Evolutionary conservation across 805 yeast species (phyloP), one percentile per base, ranked within the genome.

Genomic region (Cyberlindnera samutprakarnensis): DNA sequence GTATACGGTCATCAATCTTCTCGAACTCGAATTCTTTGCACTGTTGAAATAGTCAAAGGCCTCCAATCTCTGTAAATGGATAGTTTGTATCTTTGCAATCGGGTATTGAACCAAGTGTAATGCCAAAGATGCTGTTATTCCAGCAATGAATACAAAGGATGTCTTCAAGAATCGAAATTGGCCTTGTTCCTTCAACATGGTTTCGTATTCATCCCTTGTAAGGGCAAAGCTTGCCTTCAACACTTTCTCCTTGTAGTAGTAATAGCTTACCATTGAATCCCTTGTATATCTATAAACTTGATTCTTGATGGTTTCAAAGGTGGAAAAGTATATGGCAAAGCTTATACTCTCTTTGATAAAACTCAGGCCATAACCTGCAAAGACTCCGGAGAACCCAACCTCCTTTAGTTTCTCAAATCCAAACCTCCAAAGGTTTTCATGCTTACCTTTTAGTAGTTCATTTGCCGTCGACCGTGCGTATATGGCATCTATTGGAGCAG

Each of bases 401-500:
- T 82, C 82, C 38, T 62, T 62, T 32, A 87, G 59, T 48, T 85
- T 85, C 30, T 66, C 65, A 18, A 68, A 52, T 0, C 90, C 87
- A 55, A 85, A 90, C 17, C 59, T 58, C 94, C 96, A 85, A 35
- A 88, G 54, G 36, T 80, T 80, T 36, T 71, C 71, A 54, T 82
- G 78, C 20, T 68, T 65, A 6, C 86, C 82, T 32, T 70, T 68
- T 12, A 85, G 56, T 32, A 88, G 59, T 43, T 86, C 95, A 9
- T 80, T 72, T 5, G 85, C 78, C 2, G 77, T 68, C 42, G 88
- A 83, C 43, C 96, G 66, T 2, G 94, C 74, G 49, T 80, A 82
- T 4, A 90, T 75, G 7, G 96, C 95, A 57, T 90, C 96, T 5
- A 90, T 66, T 0, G 97, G 97, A 2, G 96, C 90, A 2, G 95